Evolutionary conservation across 352 stramenopile species (phyloP).

Genomic region (Phytophthora vignae): DNA sequence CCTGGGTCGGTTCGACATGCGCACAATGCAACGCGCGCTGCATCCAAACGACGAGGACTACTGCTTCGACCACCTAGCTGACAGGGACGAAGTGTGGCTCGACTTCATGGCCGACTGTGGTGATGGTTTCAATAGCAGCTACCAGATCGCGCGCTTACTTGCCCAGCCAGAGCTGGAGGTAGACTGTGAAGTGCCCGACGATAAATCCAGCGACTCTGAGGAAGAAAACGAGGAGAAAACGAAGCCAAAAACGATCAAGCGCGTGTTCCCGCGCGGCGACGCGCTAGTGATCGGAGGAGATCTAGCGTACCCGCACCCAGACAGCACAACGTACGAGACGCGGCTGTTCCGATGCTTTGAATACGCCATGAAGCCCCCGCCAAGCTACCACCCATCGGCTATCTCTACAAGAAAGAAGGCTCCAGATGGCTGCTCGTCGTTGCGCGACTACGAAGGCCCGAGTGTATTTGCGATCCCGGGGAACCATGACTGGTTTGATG

Average conservation of each 20-base stretch:
- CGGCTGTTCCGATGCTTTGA: conserved; percentile 93
- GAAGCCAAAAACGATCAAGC: conserved; percentile 51
- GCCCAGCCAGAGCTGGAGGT: conserved; percentile 90
- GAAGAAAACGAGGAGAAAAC: conserved; percentile 32
- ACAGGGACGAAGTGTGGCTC: conserved; percentile 90
- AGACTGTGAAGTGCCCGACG: conserved; percentile 49
- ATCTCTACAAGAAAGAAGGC: conserved; percentile 89
- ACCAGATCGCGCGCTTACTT: conserved; percentile 92
- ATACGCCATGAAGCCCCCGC: conserved; percentile 93
- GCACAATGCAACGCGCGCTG: conserved; percentile 90
- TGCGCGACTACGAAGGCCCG: conserved; percentile 74
- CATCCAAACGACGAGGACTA: conserved; percentile 79
- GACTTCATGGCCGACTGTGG: conserved; percentile 95
- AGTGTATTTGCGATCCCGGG: conserved; percentile 87
- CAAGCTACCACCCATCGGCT: conserved; percentile 84
- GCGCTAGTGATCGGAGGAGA: conserved; percentile 93
- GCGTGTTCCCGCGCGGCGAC: conserved; percentile 85
- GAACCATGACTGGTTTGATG: conserved; percentile 96
- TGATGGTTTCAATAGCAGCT: conserved; percentile 95
- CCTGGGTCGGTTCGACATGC: conserved; percentile 91
- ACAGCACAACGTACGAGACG: conserved; percentile 89
- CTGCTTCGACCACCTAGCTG: conserved; percentile 82
- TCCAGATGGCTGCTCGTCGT: conserved; percentile 91
- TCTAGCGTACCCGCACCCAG: conserved; percentile 93
- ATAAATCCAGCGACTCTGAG: conserved; percentile 14